Evolutionary conservation across 73 alveolate genomes (phyloP), one percentile per base, ranked within the genome.

Genomic region (Paramecium sonneborni): DNA sequence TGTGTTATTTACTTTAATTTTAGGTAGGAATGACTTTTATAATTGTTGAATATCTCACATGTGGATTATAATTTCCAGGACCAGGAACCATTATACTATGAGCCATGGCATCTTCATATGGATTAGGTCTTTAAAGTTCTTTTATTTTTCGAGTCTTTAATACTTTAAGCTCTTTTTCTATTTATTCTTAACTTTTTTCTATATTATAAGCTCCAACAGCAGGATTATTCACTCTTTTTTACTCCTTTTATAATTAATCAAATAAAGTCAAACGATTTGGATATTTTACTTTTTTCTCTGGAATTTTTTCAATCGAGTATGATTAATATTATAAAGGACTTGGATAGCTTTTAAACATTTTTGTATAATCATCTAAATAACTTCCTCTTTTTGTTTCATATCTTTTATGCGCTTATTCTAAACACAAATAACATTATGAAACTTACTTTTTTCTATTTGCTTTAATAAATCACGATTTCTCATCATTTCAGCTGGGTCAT

Each of bases 311-410:
- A 23, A 21, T 14, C 5, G 26, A 14, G 32, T 43, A 43, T 30
- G 43, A 20, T 76, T 76, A 76, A 76, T 76, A 76, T 18, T 76
- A 37, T 76, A 21, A 39, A 4, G 88, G 88, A 21, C 70, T 41
- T 1, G 88, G 88, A 41, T 23, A 12, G 10, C 44, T 43, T 79
- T 79, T 38, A 46, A 20, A 79, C 41, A 24, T 39, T 79, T 79
- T 79, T 3, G 55, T 41, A 18, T 79, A 79, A 24, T 79, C 90
- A 41, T 79, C 90, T 23, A 79, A 44, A 44, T 79, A 79, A n/a
- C 43, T 79, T 43, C 90, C 76, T 79, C 55, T 43, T 79, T 79
- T 76, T 0, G 76, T 79, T 79, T 79, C 90, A 23, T 79, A 79
- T 79, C 74, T 79, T 57, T 43, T 79, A 79, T 79, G 76, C 10